These are phyloP conservation scores for Yarrowia bubula DNA, from an alignment of 805 yeast genomes.

Conservation along the genomic window DNA sequence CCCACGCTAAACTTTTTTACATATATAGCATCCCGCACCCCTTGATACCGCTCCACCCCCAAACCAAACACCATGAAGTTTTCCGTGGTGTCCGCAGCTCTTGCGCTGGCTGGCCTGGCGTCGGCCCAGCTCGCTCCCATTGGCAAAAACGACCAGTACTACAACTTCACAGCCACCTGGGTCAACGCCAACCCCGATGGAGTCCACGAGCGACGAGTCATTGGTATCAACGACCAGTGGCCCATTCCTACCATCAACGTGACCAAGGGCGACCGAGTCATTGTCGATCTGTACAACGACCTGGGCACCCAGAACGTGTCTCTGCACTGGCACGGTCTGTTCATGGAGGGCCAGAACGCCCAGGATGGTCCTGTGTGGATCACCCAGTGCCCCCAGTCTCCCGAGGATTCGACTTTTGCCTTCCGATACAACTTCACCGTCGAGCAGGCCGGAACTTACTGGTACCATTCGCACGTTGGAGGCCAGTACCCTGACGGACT, in stretches of 20 bases:
- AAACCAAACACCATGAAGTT: not conserved
- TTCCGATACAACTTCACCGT: conserved; percentile 86
- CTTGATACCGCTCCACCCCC: not conserved
- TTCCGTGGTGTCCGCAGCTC: conserved; percentile 13
- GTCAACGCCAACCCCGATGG: conserved; percentile 58
- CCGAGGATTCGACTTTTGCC: conserved; percentile 51
- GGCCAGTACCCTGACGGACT: conserved; percentile 93
- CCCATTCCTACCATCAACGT: conserved; percentile 87
- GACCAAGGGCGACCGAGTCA: conserved; percentile 73
- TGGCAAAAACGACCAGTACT: conserved; percentile 29
- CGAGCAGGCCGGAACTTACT: conserved; percentile 83
- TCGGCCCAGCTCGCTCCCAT: conserved; percentile 32
- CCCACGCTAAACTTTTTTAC: not conserved
- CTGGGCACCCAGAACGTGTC: conserved; percentile 67
- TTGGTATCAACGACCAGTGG: conserved; percentile 66
- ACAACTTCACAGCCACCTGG: conserved; percentile 44
- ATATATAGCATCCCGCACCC: conserved; percentile 1
- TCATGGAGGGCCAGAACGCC: conserved; percentile 67
- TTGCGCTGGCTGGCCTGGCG: conserved; percentile 28
- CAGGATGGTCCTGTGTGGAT: conserved; percentile 93
- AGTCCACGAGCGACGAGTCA: conserved; percentile 47
- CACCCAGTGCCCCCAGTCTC: conserved; percentile 89
- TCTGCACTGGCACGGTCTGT: conserved; percentile 92
- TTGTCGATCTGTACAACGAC: conserved; percentile 72
- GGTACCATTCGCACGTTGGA: conserved; percentile 94